Base-by-base conservation (phyloP, 768 basidiomycete genomes). In the Auricularia auricula-judae region DNA sequence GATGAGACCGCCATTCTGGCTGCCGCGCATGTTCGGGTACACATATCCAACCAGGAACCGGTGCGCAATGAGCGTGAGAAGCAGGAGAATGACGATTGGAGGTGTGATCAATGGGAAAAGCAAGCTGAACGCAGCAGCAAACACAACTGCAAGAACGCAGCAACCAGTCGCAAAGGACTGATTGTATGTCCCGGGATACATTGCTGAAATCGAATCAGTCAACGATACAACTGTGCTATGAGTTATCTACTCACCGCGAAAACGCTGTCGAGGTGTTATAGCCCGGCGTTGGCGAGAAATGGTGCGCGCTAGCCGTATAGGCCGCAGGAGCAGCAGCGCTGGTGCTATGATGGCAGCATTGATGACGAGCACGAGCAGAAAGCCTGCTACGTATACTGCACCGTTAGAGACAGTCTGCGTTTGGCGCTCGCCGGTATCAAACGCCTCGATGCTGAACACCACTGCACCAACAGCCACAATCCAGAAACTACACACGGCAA, bases 31-130 rank as follows among this genome's bases (percentile, higher is more conserved):
- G 47, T 87, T 81, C 1, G 82, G 88, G 70, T 86, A 88, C 21
- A 91, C 88, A 72, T 91, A 89, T 42, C 88, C 86, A 65, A 89
- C 77, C 62, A 91, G 81, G 75, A 83, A 91, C 43, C 89, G 87
- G 74, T 89, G 87, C n/a, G 89, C 90, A 67, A 89, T 79, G 64
- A 89, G 75, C 10, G 85, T 84, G 16, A 90, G 76, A 62, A 87
- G 77, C 1, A 92, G 73, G 62, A 91, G 73, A 43, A 91, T 66
- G 59, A 83, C 77, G 36, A 87, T 85, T 63, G 88, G 86, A 59
- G 89, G 87, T 1, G 82, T 85, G 64, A 92, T 83, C 63, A 91
- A 75, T 1, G 91, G 90, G 72, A 91, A 91, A 63, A 91, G 83
- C 58, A 91, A 74, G 34, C 84, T 76, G 76, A 92, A 89, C 7